These are phyloP conservation scores for Neoboletus subvelutipes DNA, from an alignment of 768 basidiomycete species.

Conservation along the genomic window DNA sequence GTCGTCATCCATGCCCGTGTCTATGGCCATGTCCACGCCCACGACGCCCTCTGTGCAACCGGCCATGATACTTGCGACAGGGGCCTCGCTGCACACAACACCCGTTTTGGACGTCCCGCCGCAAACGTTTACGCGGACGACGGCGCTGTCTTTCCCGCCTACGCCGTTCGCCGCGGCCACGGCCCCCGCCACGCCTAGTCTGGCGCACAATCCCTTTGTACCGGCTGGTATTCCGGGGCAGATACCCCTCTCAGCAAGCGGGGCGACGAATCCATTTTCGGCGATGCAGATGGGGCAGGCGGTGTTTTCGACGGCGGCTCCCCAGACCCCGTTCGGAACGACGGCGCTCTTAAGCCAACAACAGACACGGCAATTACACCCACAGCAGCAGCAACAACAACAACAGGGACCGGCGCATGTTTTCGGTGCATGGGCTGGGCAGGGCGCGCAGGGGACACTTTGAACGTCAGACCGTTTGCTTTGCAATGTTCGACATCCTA, in stretches of 20 bases:
- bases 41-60: slow-evolving; percentile 10
- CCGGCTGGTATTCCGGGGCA: slow-evolving; percentile 15
- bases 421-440: slow-evolving; percentile 21
- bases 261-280: slow-evolving; percentile 19
- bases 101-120: not conserved
- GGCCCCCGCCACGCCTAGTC: not conserved
- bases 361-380: not conserved
- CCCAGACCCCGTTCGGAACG: slow-evolving; percentile 28
- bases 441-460: slow-evolving; percentile 17
- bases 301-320: slow-evolving; percentile 25
- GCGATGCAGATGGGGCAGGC: slow-evolving; percentile 13
- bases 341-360: slow-evolving; percentile 22
- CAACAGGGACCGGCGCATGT: slow-evolving; percentile 7
- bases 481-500: not conserved
- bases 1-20: not conserved
- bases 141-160: slow-evolving; percentile 2
- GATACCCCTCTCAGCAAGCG: slow-evolving; percentile 21
- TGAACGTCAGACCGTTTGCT: slow-evolving; percentile 1
- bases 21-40: slow-evolving; percentile 7
- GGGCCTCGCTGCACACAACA: slow-evolving; percentile 2
- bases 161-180: slow-evolving; percentile 1
- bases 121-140: not conserved
- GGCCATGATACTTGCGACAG: slow-evolving; percentile 8
- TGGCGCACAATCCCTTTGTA: slow-evolving; percentile 24
- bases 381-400: slow-evolving; percentile 26